phyloP scores from a whole-genome alignment of 2,329 filamentous ascomycete species.

The Rhynchosporium agropyri region DNA sequence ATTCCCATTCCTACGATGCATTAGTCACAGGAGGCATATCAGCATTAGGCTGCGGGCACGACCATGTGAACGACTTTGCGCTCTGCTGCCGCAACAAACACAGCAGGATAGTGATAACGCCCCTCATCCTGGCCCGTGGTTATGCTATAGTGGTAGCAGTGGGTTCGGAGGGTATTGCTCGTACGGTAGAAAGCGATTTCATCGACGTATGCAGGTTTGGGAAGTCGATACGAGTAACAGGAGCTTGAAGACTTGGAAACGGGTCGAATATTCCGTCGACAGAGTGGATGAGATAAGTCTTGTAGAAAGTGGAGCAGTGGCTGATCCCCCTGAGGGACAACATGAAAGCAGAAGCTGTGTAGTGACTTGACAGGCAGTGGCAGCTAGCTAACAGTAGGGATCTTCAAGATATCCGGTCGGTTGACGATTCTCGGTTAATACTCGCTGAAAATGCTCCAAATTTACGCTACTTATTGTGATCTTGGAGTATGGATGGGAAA shows the following conservation, averaged over 20 bases:
- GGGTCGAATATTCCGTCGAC: slow-evolving; percentile 67
- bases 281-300: slow-evolving; percentile 62
- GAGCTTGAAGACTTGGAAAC: slow-evolving; percentile 86
- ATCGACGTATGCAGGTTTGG: slow-evolving; percentile 81
- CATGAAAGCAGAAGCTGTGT: slow-evolving; percentile 11
- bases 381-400: too few relatives aligned
- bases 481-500: too few relatives aligned
- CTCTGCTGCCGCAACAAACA: slow-evolving; percentile 51
- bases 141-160: slow-evolving; percentile 90
- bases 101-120: slow-evolving; percentile 33
- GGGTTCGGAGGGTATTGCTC: slow-evolving; percentile 94
- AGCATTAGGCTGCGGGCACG: slow-evolving; percentile 65
- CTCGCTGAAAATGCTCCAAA: too few relatives aligned
- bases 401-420: too few relatives aligned
- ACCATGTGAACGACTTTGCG: slow-evolving; percentile 95
- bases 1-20: slow-evolving; percentile 85
- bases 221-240: slow-evolving; percentile 88
- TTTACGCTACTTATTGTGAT: too few relatives aligned
- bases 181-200: slow-evolving; percentile 69
- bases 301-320: slow-evolving; percentile 34
- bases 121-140: slow-evolving; percentile 70
- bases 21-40: slow-evolving; percentile 80
- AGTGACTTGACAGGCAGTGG: too few relatives aligned
- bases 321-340: slow-evolving; percentile 33
- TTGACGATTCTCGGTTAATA: too few relatives aligned